Base-by-base conservation (phyloP, 176 grass and related monocot genomes). In the Carex myosuroides region DNA sequence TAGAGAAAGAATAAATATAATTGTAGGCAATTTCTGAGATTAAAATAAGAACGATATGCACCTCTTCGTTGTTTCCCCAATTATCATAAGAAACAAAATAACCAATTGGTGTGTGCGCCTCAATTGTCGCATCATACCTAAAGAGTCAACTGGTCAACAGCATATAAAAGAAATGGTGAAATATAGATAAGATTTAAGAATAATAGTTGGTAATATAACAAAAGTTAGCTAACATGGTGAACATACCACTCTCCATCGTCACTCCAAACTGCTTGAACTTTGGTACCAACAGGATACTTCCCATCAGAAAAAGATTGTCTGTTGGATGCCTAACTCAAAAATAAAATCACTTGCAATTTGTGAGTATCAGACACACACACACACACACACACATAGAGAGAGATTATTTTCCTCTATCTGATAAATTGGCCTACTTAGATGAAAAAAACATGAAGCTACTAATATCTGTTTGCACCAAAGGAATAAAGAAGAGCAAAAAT, bases 61-160 rank as follows among this genome's bases (percentile, higher is more conserved):
- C 97, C 91, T 99, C 93, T 85, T 99, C 96, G 64, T 86, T 99
- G 85, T 99, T 99, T 85, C 91, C 97, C 86, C 90, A 99, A 8
- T 3, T 84, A 66, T 95, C 85, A 68, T 88, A 99, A 66, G 57
- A 81, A 77, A 99, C 93, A 84, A 85, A 95, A 89, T 99, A 99
- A 4, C 97, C 93, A 64, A 87, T 92, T 85, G 88, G 90, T 48
- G 91, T 92, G 73, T 90, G 80, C 63, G 78, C 86, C 76, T 95
- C 89, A 88, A 99, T 86, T 73, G 90, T 95, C 74, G 93, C 96
- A 84, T 90, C 94, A 70, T 99, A 99, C 96, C 96, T 99, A 79
- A 84, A 87, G 56, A 90, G 77, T 90, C 85, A 90, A 90, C 88
- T 90, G 84, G 70, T 90, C 88, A 90, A 84, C 59, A 78, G 33